Conservation (phyloP, 2,329 filamentous ascomycete genomes). For the Calonectria leucothoes region DNA sequence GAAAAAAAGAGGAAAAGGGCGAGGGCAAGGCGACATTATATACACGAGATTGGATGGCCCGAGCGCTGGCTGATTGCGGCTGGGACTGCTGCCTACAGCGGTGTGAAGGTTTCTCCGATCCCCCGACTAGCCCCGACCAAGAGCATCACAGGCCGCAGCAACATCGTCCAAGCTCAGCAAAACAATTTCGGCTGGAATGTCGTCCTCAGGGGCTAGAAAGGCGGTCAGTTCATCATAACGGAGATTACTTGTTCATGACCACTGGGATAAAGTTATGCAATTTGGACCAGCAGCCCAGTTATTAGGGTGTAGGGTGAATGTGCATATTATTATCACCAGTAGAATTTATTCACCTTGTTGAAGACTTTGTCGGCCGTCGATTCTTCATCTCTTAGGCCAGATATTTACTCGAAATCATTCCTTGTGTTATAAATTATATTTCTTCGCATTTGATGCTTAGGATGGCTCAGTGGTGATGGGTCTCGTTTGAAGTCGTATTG, state of each 20-base stretch:
- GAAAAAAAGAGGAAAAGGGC: slow-evolving; percentile 32
- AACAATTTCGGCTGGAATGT: neutral
- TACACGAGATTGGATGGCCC: neutral
- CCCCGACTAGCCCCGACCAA: neutral
- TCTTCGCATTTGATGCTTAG: neutral
- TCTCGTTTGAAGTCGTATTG: neutral
- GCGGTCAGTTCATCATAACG: neutral
- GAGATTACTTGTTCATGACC: neutral
- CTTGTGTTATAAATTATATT: neutral
- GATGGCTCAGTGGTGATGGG: neutral
- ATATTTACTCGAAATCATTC: neutral
- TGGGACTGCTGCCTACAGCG: neutral
- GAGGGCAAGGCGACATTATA: neutral
- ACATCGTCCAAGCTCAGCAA: neutral
- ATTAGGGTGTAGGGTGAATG: too few relatives aligned
- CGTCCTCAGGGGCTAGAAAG: neutral
- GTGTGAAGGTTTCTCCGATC: neutral
- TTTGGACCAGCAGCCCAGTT: too few relatives aligned
- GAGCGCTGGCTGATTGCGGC: slow-evolving; percentile 1
- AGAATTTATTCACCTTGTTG: neutral
- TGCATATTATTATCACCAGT: too few relatives aligned
- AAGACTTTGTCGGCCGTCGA: neutral
- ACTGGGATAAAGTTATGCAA: neutral
- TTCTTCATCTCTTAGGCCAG: neutral
- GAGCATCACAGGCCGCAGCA: neutral